Evolutionary conservation across 345 rosid genomes (phyloP).

Genomic region (Gossypioides kirkii): DNA sequence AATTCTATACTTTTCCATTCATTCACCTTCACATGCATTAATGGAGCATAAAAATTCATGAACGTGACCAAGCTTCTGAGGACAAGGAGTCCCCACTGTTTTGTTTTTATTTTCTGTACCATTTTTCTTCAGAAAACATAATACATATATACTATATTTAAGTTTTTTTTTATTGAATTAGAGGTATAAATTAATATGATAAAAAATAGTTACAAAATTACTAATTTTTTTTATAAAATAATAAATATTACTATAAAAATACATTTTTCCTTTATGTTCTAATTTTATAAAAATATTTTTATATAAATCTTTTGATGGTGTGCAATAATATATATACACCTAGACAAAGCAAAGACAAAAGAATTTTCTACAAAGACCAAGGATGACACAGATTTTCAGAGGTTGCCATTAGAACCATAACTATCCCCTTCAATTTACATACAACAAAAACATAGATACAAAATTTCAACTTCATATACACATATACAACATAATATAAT

Average conservation of each 20-base stretch:
- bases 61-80: background rate
- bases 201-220: no score
- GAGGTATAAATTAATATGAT: no score
- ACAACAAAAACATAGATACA: background rate
- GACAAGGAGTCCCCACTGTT: conserved; percentile 2
- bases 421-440: background rate
- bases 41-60: background rate
- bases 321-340: no score
- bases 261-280: background rate
- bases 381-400: background rate
- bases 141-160: no score
- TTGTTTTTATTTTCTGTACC: background rate
- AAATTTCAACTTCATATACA: background rate
- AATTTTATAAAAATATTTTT: no score
- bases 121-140: background rate
- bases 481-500: background rate
- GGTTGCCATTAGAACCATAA: conserved; percentile 5
- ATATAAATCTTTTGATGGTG: no score
- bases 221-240: no score
- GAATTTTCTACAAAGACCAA: background rate
- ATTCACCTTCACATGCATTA: conserved; percentile 1
- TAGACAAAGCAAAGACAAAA: background rate
- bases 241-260: no score
- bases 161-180: no score
- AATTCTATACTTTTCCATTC: background rate